Conservation (phyloP, 225 moss, liverwort and hornwort genomes). For the Polytrichum formosum region DNA sequence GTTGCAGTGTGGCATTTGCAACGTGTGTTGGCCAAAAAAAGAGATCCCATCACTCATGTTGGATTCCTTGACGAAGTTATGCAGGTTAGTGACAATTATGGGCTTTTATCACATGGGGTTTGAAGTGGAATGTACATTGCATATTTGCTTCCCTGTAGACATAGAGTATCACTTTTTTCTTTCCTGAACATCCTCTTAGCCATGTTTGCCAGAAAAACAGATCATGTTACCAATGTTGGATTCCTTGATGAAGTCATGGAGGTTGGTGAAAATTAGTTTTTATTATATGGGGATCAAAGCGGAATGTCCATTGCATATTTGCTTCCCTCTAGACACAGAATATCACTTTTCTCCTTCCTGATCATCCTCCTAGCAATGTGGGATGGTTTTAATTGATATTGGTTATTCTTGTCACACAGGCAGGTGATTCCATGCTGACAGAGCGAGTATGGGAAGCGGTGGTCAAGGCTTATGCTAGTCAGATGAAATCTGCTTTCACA, state of each 20-base stretch:
- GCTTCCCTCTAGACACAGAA: too few species aligned
- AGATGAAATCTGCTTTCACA: conserved; percentile 96
- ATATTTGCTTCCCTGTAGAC: too few species aligned
- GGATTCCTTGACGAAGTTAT: conserved; percentile 90
- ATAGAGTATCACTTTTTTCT: too few species aligned
- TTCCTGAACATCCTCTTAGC: too few species aligned
- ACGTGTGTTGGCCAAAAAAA: conserved; percentile 93
- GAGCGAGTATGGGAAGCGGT: conserved; percentile 96
- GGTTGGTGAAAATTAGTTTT: conserved; percentile 19
- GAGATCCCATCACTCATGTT: conserved; percentile 88
- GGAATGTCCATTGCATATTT: too few species aligned
- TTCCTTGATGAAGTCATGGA: conserved; percentile 89
- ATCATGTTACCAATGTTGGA: conserved; percentile 81
- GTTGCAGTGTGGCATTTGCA: conserved; percentile 97
- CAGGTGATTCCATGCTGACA: conserved; percentile 83
- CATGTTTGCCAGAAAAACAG: conserved; percentile 77
- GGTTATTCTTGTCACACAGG: conserved; percentile 29
- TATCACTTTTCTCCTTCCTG: too few species aligned
- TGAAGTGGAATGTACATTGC: too few species aligned
- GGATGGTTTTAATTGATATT: too few species aligned
- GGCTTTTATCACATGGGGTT: too few species aligned
- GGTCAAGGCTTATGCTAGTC: conserved; percentile 81
- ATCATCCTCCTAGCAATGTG: too few species aligned
- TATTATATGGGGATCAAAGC: too few species aligned
- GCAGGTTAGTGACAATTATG: conserved; percentile 33